Conservation (phyloP, 2,329 filamentous ascomycete genomes). For the Xylaria sp. region DNA sequence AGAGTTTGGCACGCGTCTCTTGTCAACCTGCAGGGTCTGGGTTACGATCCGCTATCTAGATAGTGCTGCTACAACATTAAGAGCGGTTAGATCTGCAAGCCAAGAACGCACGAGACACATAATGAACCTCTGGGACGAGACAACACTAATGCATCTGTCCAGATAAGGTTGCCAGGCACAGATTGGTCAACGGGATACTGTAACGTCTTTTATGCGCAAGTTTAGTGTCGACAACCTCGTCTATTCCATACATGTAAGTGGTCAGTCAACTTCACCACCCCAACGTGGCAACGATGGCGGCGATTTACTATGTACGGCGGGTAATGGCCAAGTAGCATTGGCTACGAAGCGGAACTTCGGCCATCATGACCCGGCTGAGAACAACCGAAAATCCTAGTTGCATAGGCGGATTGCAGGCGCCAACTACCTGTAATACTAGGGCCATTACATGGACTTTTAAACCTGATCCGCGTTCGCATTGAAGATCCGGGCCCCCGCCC, state of each 20-base stretch:
- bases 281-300: background rate
- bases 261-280: background rate
- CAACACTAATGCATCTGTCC: constrained; percentile 37
- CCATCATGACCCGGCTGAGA: background rate
- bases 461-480: constrained; percentile 18
- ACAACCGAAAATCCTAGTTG: background rate
- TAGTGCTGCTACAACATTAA: constrained; percentile 32
- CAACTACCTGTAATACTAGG: background rate
- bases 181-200: background rate
- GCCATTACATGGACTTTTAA: constrained; percentile 9
- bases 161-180: constrained; percentile 37
- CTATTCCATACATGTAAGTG: background rate
- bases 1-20: constrained; percentile 8
- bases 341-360: background rate
- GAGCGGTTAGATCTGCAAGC: constrained; percentile 30
- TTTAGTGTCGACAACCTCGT: background rate
- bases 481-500: constrained; percentile 20
- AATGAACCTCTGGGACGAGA: constrained; percentile 39
- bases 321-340: constrained; percentile 13
- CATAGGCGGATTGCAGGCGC: background rate
- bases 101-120: constrained; percentile 43
- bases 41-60: constrained; percentile 24
- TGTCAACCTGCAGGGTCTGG: constrained; percentile 12
- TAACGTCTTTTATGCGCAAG: constrained; percentile 15
- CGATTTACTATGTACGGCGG: background rate